Base-by-base conservation (phyloP, 352 stramenopile genomes). In the Globisporangium solare region DNA sequence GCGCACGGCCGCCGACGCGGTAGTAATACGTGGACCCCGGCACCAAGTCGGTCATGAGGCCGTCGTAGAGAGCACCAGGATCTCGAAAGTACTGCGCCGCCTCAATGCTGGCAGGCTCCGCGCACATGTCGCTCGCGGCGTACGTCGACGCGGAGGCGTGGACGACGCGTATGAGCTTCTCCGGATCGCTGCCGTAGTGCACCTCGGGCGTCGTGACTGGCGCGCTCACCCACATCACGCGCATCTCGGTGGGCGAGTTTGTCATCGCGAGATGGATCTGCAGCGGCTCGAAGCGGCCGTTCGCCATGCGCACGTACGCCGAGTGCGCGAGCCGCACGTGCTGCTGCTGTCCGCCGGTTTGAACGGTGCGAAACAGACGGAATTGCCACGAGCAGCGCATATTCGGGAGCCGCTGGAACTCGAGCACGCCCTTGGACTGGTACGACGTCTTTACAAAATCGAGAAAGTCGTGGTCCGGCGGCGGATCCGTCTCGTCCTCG, bases 341-440 rank as follows among this genome's bases (percentile, higher is more conserved):
- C 51, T 45, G 8, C 48, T 15, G 17, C 2, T 27, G 24, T 56
- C 41, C 15, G 18, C 47, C 24, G 39, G 22, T 0, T 50, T 50
- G 13, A 40, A 48, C 22, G 27, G 18, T 20, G 31, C 18, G n/a
- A 43, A 70, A 74, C 47, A 63, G 63, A 1, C 58, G 66, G 40
- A 74, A 74, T 41, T 74, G 66, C 56, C 65, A 74, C 55, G 62
- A 51, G 53, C 63, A 74, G 22, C 66, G 63, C 66, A 74, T 74
- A 56, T 74, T 74, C 42, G 62, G 47, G 37, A 71, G 49, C 35
- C 58, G 55, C 3, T 61, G 56, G 31, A 70, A 60, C 24, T 52
- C 42, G 20, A 66, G 31, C 3, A 51, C 27, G 20, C 42, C n/a
- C 32, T 24, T 40, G 4, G 57, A 40, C 3, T 41, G 21, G 37